Conservation (phyloP, 768 basidiomycete genomes). For the Mycena haematopus region DNA sequence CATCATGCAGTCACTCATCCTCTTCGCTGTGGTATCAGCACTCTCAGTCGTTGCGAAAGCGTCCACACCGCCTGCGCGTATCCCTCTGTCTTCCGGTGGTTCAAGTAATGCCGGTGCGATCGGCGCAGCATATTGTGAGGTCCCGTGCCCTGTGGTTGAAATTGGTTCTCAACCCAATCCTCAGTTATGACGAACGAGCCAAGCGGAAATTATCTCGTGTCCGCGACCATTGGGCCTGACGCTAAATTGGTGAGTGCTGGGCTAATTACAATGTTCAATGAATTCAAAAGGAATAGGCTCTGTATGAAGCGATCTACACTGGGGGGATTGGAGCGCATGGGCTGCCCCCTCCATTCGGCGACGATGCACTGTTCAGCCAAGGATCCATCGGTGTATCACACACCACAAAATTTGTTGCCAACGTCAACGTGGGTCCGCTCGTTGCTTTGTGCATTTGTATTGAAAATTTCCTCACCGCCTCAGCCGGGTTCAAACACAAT, state of each 20-base stretch:
- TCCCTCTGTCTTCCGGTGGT: too few species aligned
- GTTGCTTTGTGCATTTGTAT: background rate
- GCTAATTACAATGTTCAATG: too few species aligned
- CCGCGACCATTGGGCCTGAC: conserved; percentile 37
- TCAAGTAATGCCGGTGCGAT: too few species aligned
- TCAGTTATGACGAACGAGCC: conserved; percentile 48
- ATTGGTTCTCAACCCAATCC: background rate
- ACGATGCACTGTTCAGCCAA: conserved; percentile 39
- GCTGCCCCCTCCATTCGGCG: conserved; percentile 22
- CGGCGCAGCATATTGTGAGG: conserved; percentile 27
- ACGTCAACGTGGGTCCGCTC: conserved; percentile 19
- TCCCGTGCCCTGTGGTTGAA: background rate
- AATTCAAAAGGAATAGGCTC: conserved; percentile 12
- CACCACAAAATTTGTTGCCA: conserved; percentile 13
- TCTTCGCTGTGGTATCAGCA: too few species aligned
- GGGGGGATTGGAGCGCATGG: conserved; percentile 34
- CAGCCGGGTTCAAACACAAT: conserved; percentile 49
- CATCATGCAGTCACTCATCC: too few species aligned
- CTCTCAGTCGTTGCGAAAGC: too few species aligned
- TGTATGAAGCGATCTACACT: conserved; percentile 26
- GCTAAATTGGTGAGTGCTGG: conserved; percentile 37
- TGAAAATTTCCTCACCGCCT: background rate
- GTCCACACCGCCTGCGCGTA: conserved; percentile 46
- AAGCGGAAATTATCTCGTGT: conserved; percentile 42
- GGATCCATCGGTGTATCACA: conserved; percentile 31